Base-by-base conservation (phyloP, 495 filamentous ascomycete genomes). In the Podospora appendiculata region DNA sequence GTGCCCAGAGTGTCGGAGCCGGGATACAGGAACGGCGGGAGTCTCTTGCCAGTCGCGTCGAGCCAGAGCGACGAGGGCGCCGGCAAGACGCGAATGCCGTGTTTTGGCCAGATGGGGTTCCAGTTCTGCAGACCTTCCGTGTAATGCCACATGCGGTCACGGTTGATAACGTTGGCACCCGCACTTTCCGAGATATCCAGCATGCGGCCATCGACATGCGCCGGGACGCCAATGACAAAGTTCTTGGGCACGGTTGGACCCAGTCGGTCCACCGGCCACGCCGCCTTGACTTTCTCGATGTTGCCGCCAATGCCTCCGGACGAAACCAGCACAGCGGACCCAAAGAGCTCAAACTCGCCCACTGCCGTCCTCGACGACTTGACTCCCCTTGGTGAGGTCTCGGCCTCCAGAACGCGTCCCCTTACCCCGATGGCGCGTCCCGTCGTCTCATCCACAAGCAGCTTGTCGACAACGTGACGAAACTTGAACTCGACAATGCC, bases 101-200 rank as follows among this genome's bases (percentile, higher is more conserved):
- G 76, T 18, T 53, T 48, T 0, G 75, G 75, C 76, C 76, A 79
- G 53, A 79, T 77, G 34, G 73, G 65, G 38, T 76, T 55, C 74
- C 75, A 79, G 55, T 79, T 79, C 41, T 70, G 67, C 10, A 79
- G 57, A 0, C 76, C 76, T 51, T 79, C 76, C 9, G 75, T 79
- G 55, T 79, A 79, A 53, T 78, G 75, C 76, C 76, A 78, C 75
- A 78, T 78, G 6, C 76, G 54, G 47, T 79, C 75, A 40, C 68
- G 62, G 57, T 79, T 79, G 65, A 79, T 62, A 48, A 77, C 49
- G 41, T 69, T 59, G 3, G 73, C 76, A 9, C 76, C 76, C 1
- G 64, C 68, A 0, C 47, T 25, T 55, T 76, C 69, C 11, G 76
- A 57, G 13, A 78, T 78, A 43, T 65, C 74, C 17, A 79, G 67